Percentiles rank a stretch among this genome's conserved stretches.
These are phyloP conservation scores for Leccinum angustisporum DNA, from an alignment of 1,284 basidiomycete species.

Conservation along the genomic window DNA sequence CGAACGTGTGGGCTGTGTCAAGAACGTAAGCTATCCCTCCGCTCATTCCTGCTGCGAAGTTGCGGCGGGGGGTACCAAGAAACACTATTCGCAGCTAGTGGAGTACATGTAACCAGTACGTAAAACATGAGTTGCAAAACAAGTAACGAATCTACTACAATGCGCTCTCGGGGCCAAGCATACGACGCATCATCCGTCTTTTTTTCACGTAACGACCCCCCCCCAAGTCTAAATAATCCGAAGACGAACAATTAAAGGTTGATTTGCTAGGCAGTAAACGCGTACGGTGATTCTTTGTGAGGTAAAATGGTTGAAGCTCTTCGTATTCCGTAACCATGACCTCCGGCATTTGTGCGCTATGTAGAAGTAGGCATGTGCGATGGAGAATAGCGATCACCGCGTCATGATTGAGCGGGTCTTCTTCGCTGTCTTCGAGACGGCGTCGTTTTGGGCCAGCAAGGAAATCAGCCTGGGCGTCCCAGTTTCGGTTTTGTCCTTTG, in stretches of 20 bases:
- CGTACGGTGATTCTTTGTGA: neutral
- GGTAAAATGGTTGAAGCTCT: neutral
- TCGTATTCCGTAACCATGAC: neutral
- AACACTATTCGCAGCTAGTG: slow-evolving; percentile 87
- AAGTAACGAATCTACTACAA: neutral
- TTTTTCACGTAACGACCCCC: neutral
- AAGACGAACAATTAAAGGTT: neutral
- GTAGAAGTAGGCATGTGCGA: neutral
- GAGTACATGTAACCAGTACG: neutral
- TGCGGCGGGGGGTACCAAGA: slow-evolving; percentile 87
- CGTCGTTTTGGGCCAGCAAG: neutral
- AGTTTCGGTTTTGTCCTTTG: neutral
- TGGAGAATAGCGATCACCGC: neutral
- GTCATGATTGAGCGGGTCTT: neutral
- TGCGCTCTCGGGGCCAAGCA: neutral
- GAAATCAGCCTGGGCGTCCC: neutral
- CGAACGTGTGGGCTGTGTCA: slow-evolving; percentile 89
- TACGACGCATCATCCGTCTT: neutral
- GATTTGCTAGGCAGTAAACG: neutral
- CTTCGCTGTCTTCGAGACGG: neutral
- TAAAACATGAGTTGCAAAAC: neutral
- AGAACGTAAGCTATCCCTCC: slow-evolving; percentile 96
- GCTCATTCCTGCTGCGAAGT: slow-evolving; percentile 97
- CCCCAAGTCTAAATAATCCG: neutral
- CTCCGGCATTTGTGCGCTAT: neutral